These are phyloP conservation scores for Limnanthes douglasii DNA, from an alignment of 345 rosid genomes.

Conservation along the genomic window DNA sequence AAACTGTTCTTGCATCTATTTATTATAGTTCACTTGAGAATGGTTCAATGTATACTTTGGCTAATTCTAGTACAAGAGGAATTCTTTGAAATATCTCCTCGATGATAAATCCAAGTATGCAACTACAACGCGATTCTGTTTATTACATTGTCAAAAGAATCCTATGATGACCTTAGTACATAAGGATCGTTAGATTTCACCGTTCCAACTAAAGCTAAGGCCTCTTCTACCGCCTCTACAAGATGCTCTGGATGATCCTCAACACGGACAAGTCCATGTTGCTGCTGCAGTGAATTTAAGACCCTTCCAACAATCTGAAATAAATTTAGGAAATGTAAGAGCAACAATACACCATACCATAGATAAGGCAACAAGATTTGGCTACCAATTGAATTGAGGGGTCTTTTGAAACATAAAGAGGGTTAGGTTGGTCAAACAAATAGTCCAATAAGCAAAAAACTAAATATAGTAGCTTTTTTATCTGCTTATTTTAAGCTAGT, in stretches of 20 bases:
- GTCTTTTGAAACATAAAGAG: background rate
- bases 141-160: too few species aligned
- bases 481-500: too few species aligned
- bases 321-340: too few species aligned
- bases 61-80: too few species aligned
- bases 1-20: too few species aligned
- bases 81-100: too few species aligned
- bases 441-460: background rate
- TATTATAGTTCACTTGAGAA: too few species aligned
- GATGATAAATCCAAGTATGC: too few species aligned
- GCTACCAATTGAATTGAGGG: background rate
- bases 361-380: background rate
- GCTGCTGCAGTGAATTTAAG: conserved; percentile 24
- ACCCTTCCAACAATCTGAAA: conserved; percentile 44
- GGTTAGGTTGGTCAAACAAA: background rate
- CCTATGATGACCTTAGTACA: background rate
- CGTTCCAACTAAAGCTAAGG: conserved; percentile 33
- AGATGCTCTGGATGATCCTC: conserved; percentile 40
- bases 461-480: background rate
- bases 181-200: conserved; percentile 23
- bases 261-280: conserved; percentile 14
- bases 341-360: too few species aligned
- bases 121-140: too few species aligned
- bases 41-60: too few species aligned
- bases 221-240: conserved; percentile 23